Base-by-base conservation (phyloP, 1,284 basidiomycete genomes). In the Trichosporon coremiiforme region DNA sequence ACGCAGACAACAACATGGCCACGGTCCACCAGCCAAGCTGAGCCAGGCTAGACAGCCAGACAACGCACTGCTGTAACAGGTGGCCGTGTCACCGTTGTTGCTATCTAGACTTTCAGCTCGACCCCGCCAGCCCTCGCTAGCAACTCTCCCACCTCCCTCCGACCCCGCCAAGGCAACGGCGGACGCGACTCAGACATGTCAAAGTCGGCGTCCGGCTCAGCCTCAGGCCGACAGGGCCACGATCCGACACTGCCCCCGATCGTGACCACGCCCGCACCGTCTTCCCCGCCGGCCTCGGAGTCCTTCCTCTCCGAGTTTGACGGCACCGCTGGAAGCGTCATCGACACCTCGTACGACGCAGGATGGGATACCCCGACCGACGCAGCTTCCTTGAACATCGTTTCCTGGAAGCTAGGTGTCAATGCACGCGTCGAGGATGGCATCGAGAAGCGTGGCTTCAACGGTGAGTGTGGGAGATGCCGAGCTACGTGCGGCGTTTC, bases 291-390 rank as follows among this genome's bases (percentile, higher is more conserved):
- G 29, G 76, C 78, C 4, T 81, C 80, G 36, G 81, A 82, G 68
- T 82, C 81, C 1, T 79, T 77, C 74, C 70, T 80, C 55, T 82
- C 81, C 9, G 81, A 82, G 33, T 67, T 81, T 7, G 81, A 82
- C 63, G 81, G 80, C n/a, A 80, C 79, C 4, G 79, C 79, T 4
- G 76, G 76, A 2, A 78, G 76, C 35, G 72, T 81, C 7, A 72
- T 82, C 9, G 80, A 80, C 31, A 78, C 76, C 22, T 74, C 77
- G 33, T 73, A 70, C 31, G 75, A 72, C 20, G 75, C 78, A 17
- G 73, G 73, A 15, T 80, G 78, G 76, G 80, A 81, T 67, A 73
- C 77, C 10, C 73, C 73, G 41, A 68, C 67, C 10, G 69, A 74
- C 55, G 65, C 74, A 29, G 73, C 71, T 1, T 66, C 70, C 10